Evolutionary conservation across 805 yeast genomes (phyloP).

Genomic region (Candida odintsovae): DNA sequence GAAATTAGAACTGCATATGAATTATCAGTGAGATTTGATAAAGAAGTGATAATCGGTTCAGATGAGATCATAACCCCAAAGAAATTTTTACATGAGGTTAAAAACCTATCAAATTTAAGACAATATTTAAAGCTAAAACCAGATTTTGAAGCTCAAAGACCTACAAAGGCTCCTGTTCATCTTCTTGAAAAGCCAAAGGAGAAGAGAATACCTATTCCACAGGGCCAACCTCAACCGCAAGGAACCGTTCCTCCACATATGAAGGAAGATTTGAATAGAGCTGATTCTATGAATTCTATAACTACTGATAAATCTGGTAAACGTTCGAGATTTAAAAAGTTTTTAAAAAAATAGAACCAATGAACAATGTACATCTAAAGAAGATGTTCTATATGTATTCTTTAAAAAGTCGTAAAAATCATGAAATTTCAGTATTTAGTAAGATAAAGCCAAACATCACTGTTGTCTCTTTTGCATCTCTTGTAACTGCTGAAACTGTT

Average conservation of each 20-base stretch:
- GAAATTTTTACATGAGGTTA: constrained; percentile 33
- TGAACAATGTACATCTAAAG: background rate
- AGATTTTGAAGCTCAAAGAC: constrained; percentile 27
- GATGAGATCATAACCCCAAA: constrained; percentile 62
- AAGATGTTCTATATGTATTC: too few relatives aligned
- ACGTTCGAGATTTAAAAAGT: constrained; percentile 40
- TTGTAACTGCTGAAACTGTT: background rate
- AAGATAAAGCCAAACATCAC: too few relatives aligned
- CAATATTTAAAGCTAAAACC: constrained; percentile 36
- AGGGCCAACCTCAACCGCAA: constrained; percentile 2
- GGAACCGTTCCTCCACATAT: background rate
- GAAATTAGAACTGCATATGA: constrained; percentile 77
- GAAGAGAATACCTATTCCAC: constrained; percentile 3
- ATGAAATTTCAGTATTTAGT: background rate
- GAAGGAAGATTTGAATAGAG: background rate
- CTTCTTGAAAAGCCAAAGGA: constrained; percentile 33
- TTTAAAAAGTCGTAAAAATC: too few relatives aligned
- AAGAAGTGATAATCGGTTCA: constrained; percentile 77
- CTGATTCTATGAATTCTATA: background rate
- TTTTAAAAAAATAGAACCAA: constrained; percentile 28
- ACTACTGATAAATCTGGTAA: constrained; percentile 36
- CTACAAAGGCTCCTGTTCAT: constrained; percentile 37
- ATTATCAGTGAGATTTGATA: constrained; percentile 51
- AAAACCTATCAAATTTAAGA: constrained; percentile 31
- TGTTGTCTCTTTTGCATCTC: background rate